Percentiles rank a stretch among this genome's conserved stretches.
phyloP scores from a whole-genome alignment of 1,284 basidiomycete species.

The Malassezia yamatoensis region DNA sequence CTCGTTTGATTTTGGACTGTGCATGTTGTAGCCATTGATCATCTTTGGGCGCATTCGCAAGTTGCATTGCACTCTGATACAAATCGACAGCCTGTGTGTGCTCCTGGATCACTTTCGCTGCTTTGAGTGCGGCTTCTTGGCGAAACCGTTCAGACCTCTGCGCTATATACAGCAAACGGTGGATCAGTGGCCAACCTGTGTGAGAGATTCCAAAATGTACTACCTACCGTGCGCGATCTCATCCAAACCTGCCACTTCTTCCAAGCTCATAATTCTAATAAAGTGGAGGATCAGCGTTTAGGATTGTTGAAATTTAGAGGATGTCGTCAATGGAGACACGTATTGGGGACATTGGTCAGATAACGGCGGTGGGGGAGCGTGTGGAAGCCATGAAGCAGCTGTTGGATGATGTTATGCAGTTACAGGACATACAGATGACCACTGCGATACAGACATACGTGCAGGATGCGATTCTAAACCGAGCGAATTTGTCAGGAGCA shows the following conservation, averaged over 20 bases:
- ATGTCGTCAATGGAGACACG: conserved; percentile 6
- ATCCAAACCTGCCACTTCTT: background rate
- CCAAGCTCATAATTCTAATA: background rate
- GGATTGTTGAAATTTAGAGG: background rate
- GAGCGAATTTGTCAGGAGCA: conserved; percentile 5
- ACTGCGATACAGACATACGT: conserved; percentile 2
- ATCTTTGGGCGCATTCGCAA: conserved; percentile 23
- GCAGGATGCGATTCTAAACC: background rate
- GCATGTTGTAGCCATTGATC: conserved; percentile 61
- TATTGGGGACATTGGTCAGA: conserved; percentile 4
- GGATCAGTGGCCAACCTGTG: conserved; percentile 9
- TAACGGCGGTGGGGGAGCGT: conserved; percentile 1
- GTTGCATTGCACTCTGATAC: conserved; percentile 9
- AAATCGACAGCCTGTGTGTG: conserved; percentile 10
- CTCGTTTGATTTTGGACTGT: conserved; percentile 56
- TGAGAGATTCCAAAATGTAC: background rate
- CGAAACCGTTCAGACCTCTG: background rate
- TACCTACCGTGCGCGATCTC: background rate
- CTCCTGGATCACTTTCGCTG: conserved; percentile 1
- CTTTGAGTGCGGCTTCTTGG: background rate
- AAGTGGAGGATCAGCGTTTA: background rate
- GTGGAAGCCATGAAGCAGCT: background rate
- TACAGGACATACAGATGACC: background rate
- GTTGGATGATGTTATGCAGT: background rate
- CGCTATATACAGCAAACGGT: conserved; percentile 6